phyloP scores from a whole-genome alignment of 768 basidiomycete genomes.

The Russula abietina region DNA sequence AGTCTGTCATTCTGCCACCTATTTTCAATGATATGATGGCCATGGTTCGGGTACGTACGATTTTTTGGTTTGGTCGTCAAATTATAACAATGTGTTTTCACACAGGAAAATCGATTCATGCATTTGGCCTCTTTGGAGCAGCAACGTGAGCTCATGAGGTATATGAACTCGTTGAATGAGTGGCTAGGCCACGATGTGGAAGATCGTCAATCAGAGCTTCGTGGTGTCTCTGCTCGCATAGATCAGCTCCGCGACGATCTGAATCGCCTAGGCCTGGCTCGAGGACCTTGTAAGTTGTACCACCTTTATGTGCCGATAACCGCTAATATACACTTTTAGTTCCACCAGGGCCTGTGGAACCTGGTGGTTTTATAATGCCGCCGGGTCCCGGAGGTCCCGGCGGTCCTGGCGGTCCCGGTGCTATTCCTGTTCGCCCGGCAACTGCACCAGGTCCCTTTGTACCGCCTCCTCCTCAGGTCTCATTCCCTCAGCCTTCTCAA shows the following conservation, averaged over 20 bases:
- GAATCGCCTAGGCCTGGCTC: constrained; percentile 34
- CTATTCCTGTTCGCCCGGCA: neutral
- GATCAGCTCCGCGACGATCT: constrained; percentile 42
- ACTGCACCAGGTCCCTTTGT: neutral
- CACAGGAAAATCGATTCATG: constrained; percentile 68
- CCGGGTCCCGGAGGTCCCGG: constrained; percentile 5
- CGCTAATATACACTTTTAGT: constrained; percentile 1
- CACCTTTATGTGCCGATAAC: constrained; percentile 11
- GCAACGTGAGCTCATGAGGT: constrained; percentile 73
- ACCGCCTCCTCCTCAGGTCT: neutral
- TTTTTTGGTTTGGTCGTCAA: neutral
- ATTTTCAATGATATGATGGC: constrained; percentile 63
- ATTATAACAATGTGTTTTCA: constrained; percentile 11
- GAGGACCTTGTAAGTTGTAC: constrained; percentile 12
- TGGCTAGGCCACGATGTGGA: constrained; percentile 77
- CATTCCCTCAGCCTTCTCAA: neutral
- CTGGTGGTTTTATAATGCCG: constrained; percentile 14
- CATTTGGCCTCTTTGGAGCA: constrained; percentile 73
- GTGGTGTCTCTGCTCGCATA: constrained; percentile 57
- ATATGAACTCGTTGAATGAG: constrained; percentile 67
- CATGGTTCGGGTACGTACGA: constrained; percentile 52
- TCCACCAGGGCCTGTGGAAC: neutral
- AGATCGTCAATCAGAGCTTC: constrained; percentile 71
- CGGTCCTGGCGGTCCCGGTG: neutral
- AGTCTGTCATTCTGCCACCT: constrained; percentile 59